Evolutionary conservation across 352 stramenopile species (phyloP), one percentile per base, ranked within the genome.

Genomic region (Saprolegnia diclina): DNA sequence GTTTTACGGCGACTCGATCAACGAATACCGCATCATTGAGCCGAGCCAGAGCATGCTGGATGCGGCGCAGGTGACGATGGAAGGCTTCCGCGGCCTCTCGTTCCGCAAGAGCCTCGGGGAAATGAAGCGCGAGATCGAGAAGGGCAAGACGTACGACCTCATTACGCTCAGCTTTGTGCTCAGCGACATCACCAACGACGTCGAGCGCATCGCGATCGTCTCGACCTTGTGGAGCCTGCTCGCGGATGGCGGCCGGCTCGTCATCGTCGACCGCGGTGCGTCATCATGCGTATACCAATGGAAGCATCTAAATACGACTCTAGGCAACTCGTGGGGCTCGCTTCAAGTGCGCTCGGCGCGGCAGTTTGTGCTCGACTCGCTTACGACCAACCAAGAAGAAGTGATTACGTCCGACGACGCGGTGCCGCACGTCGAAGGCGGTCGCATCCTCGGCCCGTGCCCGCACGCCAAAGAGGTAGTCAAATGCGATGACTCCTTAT

Each of bases 21-120:
- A 76, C 24, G 78, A 80, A 26, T 93, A 89, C 56, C 82, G 85
- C 26, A 72, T 95, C 19, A 76, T 95, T 50, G 87, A 95, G 66
- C 84, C 87, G 40, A 93, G 85, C 57, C 87, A 95, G 66, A 92
- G 85, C 42, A 95, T 95, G 87, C 72, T 90, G 32, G 85, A 95
- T 70, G 87, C 86, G 0, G 82, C 84, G 0, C 73, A 89, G 55
- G 78, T 87, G 44, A 44, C 92, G 64, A 73, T 94, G 10, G 81
- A 90, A 53, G 84, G 76, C 7, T 94, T 94, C 66, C 76, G 80
- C 7, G 84, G 86, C 0, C 74, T 94, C 19, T 91, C 84, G 62
- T 71, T 92, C 46, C 84, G 86, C 54, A 83, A 84, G 71, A 82
- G 65, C 35, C 76, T 94, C 32, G 76, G 78, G 1, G 86, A 94